A percentile compares a stretch with the other conserved stretches of the same genome.
phyloP scores from a whole-genome alignment of 768 basidiomycete species.

The Psilocybe subaeruginosa region DNA sequence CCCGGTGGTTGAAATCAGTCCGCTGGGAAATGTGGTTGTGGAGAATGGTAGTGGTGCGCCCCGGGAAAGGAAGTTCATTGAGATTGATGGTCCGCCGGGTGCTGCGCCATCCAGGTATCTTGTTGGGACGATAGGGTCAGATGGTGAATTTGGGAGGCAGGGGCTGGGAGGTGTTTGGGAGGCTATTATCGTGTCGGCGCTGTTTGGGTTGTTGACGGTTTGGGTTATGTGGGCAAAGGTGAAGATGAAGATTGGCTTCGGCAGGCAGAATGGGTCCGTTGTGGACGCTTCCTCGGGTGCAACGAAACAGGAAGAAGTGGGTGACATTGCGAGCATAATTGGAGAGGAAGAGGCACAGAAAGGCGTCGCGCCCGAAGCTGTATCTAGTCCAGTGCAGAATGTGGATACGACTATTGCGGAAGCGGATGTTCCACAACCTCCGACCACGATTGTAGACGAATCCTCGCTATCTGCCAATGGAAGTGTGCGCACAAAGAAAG shows the following conservation, averaged over 20 bases:
- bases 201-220: constrained; percentile 10
- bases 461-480: not conserved
- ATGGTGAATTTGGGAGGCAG: not conserved
- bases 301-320: not conserved
- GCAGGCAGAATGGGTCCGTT: not conserved
- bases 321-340: not conserved
- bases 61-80: not conserved
- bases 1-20: not conserved
- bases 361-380: not conserved
- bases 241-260: constrained; percentile 3
- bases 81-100: constrained; percentile 3
- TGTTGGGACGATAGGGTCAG: constrained; percentile 4
- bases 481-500: not conserved
- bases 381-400: not conserved
- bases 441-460: not conserved
- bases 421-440: not conserved
- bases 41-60: constrained; percentile 9
- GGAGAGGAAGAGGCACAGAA: not conserved
- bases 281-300: not conserved
- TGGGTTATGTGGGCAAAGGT: constrained; percentile 14
- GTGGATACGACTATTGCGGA: not conserved
- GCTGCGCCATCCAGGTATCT: not conserved
- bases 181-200: constrained; percentile 2
- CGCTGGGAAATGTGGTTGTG: not conserved
- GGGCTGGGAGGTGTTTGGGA: constrained; percentile 11